Percentiles rank a stretch among this genome's conserved stretches.
Evolutionary conservation across 163 green algal genomes (phyloP).

Genomic region (Picocystis sp.): DNA sequence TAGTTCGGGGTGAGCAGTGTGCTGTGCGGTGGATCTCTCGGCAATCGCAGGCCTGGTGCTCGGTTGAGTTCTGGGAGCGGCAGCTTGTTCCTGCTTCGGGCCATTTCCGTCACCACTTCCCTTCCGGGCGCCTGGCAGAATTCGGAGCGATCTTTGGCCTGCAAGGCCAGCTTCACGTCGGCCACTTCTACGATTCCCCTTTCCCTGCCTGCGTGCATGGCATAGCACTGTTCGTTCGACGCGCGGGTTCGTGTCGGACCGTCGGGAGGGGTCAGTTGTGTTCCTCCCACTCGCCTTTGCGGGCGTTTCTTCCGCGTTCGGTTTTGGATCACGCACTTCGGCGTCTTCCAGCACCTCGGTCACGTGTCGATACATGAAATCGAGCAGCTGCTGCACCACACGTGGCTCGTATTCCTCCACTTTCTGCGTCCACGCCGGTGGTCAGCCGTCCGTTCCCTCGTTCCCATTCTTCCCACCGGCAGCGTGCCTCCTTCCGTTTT

Average conservation of each 20-base stretch:
- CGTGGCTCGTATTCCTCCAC: conserved; percentile 63
- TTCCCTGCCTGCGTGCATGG: conserved; percentile 17
- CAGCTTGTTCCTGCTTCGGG: no score
- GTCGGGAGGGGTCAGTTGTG: not conserved
- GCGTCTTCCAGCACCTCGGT: conserved; percentile 62
- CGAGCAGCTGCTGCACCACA: conserved; percentile 61
- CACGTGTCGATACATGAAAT: conserved; percentile 69
- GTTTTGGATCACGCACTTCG: conserved; percentile 24
- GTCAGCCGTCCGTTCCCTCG: no score
- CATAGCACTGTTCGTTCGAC: conserved; percentile 16
- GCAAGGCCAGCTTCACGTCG: conserved; percentile 54
- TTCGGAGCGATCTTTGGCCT: conserved; percentile 25
- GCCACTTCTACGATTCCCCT: conserved; percentile 30
- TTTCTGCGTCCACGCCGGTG: conserved; percentile 22
- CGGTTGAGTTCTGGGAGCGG: no score
- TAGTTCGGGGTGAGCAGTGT: no score
- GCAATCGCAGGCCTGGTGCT: no score
- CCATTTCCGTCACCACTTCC: conserved; percentile 12
- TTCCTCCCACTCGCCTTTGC: not conserved
- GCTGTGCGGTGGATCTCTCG: no score
- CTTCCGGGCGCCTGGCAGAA: conserved; percentile 40
- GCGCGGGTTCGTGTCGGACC: not conserved
- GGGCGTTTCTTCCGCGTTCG: conserved; percentile 11
- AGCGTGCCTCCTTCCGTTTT: no score
- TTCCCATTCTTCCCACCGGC: no score